Evolutionary conservation across 2,329 filamentous ascomycete genomes (phyloP).

Genomic region (Ascocoryne sarcoides): DNA sequence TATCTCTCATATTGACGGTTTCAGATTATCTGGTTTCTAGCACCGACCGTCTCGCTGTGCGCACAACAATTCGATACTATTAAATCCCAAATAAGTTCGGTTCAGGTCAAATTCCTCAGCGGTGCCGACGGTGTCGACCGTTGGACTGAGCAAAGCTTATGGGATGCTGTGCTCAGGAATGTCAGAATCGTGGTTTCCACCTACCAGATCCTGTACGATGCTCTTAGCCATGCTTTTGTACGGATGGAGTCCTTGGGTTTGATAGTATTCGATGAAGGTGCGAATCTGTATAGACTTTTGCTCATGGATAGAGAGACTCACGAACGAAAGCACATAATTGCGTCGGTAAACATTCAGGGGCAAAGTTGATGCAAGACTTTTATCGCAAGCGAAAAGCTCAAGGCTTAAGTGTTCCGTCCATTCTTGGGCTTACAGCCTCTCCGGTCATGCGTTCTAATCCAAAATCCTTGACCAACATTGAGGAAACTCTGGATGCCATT

Average conservation of each 20-base stretch:
- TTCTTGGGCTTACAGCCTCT: conserved; percentile 27
- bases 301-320: conserved; percentile 4
- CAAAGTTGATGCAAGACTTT: conserved; percentile 26
- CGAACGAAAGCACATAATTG: conserved; percentile 26
- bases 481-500: conserved; percentile 47
- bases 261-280: conserved; percentile 61
- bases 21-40: conserved; percentile 62
- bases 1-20: conserved; percentile 2
- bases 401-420: conserved; percentile 18
- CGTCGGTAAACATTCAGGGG: conserved; percentile 22
- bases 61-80: conserved; percentile 57
- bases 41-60: conserved; percentile 60
- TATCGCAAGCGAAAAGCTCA: conserved; percentile 22
- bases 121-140: conserved; percentile 51
- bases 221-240: conserved; percentile 54
- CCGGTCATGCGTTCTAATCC: conserved; percentile 26
- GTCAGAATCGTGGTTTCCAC: conserved; percentile 54
- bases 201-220: conserved; percentile 50
- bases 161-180: conserved; percentile 49
- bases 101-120: conserved; percentile 43
- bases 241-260: conserved; percentile 43
- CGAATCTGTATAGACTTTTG: conserved; percentile 5
- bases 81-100: conserved; percentile 45
- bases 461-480: conserved; percentile 27
- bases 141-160: conserved; percentile 51